Evolutionary conservation across 1,284 basidiomycete genomes (phyloP), one percentile per base, ranked within the genome.

Genomic region (Lignosus rhinocerotis): DNA sequence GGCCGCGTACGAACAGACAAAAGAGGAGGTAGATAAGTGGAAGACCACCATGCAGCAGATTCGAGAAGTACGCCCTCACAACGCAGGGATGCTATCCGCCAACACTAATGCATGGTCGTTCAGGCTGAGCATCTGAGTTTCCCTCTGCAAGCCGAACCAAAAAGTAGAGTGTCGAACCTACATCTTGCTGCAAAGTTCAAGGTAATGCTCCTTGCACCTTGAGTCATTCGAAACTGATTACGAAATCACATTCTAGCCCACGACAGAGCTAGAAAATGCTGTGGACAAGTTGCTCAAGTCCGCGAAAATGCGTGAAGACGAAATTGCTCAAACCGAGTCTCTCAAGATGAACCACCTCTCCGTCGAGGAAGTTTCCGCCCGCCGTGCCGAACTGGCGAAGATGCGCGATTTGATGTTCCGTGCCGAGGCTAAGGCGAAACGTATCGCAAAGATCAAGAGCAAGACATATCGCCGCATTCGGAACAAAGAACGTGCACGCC

Each of bases 361-460:
- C 1, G 80, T 92, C 2, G 93, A 94, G 70, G 94, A 97, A 71
- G 90, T 96, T 41, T 82, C 86, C 2, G 81, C 85, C 7, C 87
- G 96, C 0, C 86, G 93, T 1, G 84, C 82, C 1, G 92, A 96
- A 69, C 82, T 98, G 14, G 84, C 92, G 16, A 84, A 87, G 68
- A 94, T 94, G 84, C 87, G 96, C 33, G 95, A 98, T 67, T 81
- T 98, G 49, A 92, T 96, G 81, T 98, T 97, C 78, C 87, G 96
- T 4, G 94, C 93, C 0, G 96, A 99, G 69, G 80, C 87, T 39
- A 96, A 96, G 72, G 93, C 94, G 10, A 93, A 92, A 69, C 86
- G 96, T 11, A 82, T 97, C 9, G 86, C 90, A 41, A 98, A 97
- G 77, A 98, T 99, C 77, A 98, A 99, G 80, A 92, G 88, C 73